Evolutionary conservation across 2,329 filamentous ascomycete species (phyloP).

Genomic region (Lachnellula suecica): DNA sequence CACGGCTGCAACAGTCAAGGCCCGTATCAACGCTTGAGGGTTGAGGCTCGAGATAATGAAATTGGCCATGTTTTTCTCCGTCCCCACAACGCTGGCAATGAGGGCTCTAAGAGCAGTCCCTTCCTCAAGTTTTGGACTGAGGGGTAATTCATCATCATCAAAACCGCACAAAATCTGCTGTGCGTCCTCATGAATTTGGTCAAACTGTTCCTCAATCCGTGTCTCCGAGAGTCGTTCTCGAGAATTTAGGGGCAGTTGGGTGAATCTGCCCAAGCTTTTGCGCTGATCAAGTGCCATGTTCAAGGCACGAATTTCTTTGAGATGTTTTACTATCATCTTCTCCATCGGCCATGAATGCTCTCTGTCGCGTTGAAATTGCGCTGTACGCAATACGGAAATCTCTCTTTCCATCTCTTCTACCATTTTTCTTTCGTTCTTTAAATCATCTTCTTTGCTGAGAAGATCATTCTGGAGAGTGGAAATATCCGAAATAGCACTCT

Average conservation of each 20-base stretch:
- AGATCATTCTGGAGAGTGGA: background rate
- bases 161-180: no score
- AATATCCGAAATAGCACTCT: background rate
- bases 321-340: background rate
- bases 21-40: background rate
- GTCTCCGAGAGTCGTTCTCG: background rate
- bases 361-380: background rate
- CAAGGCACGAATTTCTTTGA: background rate
- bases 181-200: no score
- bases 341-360: background rate
- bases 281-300: background rate
- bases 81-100: background rate
- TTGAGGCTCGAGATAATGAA: background rate
- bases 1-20: conserved; percentile 5
- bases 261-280: background rate
- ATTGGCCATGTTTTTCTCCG: background rate
- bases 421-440: background rate
- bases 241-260: background rate
- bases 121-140: no score
- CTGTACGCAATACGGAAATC: background rate
- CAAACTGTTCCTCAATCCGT: no score
- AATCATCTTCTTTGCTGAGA: background rate
- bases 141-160: no score
- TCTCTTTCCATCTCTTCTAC: background rate
- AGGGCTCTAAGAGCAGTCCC: background rate